Evolutionary conservation across 139 green algal species (phyloP).

Genomic region (Desmodesmus armatus): DNA sequence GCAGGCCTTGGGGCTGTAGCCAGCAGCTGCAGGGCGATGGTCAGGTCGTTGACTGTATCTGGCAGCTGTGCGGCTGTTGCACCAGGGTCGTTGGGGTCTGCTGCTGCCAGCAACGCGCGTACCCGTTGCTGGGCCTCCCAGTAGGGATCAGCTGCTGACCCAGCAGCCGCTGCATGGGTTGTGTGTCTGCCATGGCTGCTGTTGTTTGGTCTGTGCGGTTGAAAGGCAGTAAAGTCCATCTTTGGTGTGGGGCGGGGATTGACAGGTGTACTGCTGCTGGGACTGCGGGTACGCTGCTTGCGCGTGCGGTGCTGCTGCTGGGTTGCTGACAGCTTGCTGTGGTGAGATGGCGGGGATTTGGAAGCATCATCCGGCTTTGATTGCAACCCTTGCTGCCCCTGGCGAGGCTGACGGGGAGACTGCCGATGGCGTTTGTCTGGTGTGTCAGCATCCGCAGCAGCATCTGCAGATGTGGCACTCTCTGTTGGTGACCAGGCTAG

Average conservation of each 20-base stretch:
- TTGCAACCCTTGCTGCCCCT: neutral
- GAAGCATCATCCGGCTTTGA: too few relatives aligned
- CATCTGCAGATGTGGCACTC: neutral
- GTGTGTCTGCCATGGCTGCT: neutral
- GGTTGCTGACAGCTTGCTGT: neutral
- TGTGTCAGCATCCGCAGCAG: neutral
- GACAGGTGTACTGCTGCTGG: neutral
- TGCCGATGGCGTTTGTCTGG: neutral
- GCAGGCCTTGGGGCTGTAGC: slow-evolving; percentile 1
- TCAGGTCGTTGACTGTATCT: neutral
- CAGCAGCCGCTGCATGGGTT: neutral
- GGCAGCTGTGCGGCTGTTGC: neutral
- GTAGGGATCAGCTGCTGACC: neutral
- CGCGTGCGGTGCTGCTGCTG: slow-evolving; percentile 3
- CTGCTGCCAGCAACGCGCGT: neutral
- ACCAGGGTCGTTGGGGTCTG: neutral
- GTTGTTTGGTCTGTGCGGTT: neutral
- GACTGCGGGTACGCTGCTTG: neutral
- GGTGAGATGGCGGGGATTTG: neutral
- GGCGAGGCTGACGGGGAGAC: neutral
- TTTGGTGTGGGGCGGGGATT: neutral
- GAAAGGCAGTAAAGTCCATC: neutral
- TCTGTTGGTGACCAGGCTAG: neutral
- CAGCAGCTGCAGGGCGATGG: slow-evolving; percentile 1
- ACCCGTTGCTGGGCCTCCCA: neutral